These are phyloP conservation scores for Trichoderma sp. DNA, from an alignment of 2,329 filamentous ascomycete genomes.

Conservation along the genomic window DNA sequence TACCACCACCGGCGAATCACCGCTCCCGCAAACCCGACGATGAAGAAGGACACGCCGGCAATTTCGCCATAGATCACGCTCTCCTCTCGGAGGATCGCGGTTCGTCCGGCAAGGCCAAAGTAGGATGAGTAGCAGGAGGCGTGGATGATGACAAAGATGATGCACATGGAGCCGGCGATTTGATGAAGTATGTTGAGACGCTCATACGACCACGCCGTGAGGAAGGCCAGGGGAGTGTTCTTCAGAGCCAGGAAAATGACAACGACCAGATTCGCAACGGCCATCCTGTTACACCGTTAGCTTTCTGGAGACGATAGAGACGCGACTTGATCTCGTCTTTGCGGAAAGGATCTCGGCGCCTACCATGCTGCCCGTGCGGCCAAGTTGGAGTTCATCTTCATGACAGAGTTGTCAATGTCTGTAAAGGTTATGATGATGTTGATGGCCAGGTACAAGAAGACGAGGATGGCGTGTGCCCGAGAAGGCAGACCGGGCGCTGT, in stretches of 20 bases:
- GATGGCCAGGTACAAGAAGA: slow-evolving; percentile 39
- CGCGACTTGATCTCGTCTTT: too few species aligned
- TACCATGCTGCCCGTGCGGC: slow-evolving; percentile 46
- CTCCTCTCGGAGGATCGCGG: slow-evolving; percentile 40
- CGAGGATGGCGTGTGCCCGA: slow-evolving; percentile 39
- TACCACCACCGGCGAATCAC: slow-evolving; percentile 53
- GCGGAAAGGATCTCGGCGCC: slow-evolving; percentile 17
- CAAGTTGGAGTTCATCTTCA: slow-evolving; percentile 41
- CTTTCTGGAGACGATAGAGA: not conserved
- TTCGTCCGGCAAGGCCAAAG: slow-evolving; percentile 41
- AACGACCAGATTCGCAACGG: slow-evolving; percentile 51
- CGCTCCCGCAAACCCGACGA: slow-evolving; percentile 48
- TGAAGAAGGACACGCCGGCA: slow-evolving; percentile 50
- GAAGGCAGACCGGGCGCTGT: slow-evolving; percentile 38
- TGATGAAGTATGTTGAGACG: slow-evolving; percentile 61
- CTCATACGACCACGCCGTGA: slow-evolving; percentile 60
- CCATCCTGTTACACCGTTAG: slow-evolving; percentile 39
- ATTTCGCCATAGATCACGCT: slow-evolving; percentile 53
- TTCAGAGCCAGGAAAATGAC: slow-evolving; percentile 59
- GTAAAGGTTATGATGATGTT: slow-evolving; percentile 42
- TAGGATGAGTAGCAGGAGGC: slow-evolving; percentile 47
- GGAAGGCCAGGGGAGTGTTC: slow-evolving; percentile 58
- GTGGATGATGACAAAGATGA: slow-evolving; percentile 52
- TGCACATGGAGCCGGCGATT: slow-evolving; percentile 53
- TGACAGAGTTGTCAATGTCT: slow-evolving; percentile 39